Percentiles rank a stretch among this genome's conserved stretches.
Conservation (phyloP, 192 early-diverging fungal genomes). For the Entophlyctis luteolus region DNA sequence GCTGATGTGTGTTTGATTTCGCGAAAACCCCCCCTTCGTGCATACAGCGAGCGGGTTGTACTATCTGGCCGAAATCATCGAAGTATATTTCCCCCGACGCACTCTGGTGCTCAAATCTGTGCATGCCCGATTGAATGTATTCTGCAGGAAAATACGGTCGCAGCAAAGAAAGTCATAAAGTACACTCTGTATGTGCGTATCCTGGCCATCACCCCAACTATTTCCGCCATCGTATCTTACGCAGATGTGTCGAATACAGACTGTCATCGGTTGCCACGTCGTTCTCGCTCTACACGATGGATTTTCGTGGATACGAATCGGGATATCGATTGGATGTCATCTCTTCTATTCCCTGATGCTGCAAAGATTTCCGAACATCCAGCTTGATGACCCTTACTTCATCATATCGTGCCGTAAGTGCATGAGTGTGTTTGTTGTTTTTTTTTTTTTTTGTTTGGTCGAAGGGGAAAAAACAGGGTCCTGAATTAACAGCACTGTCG, state of each 20-base stretch:
- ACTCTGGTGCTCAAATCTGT: neutral
- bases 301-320: slow-evolving; percentile 63
- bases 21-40: neutral
- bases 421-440: neutral
- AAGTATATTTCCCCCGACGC: slow-evolving; percentile 21
- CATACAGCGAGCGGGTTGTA: slow-evolving; percentile 76
- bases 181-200: slow-evolving; percentile 38
- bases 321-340: slow-evolving; percentile 73
- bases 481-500: neutral
- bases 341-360: slow-evolving; percentile 78
- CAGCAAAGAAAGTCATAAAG: slow-evolving; percentile 72
- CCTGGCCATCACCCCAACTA: neutral
- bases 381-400: slow-evolving; percentile 68
- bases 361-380: slow-evolving; percentile 77
- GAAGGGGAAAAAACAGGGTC: neutral
- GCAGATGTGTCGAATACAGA: slow-evolving; percentile 32
- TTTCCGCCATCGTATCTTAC: too few relatives aligned
- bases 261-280: slow-evolving; percentile 64
- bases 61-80: slow-evolving; percentile 69
- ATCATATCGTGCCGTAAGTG: slow-evolving; percentile 75
- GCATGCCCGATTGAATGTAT: neutral
- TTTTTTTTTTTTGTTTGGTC: neutral
- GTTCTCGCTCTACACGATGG: slow-evolving; percentile 75
- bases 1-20: neutral
- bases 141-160: slow-evolving; percentile 75